Evolutionary conservation across 768 basidiomycete genomes (phyloP).

Genomic region (Glaciozyma antarctica): DNA sequence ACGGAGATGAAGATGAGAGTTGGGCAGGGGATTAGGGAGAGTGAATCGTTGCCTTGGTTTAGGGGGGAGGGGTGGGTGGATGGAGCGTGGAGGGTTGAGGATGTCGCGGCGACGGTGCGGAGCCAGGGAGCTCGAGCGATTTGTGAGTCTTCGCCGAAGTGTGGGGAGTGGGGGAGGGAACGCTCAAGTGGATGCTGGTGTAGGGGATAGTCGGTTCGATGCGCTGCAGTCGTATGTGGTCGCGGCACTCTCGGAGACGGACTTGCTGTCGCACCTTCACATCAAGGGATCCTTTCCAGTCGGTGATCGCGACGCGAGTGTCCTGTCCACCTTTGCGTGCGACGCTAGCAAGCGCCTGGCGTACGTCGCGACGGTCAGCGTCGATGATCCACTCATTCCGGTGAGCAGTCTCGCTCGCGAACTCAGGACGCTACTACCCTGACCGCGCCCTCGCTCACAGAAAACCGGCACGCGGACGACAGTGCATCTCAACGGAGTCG

Average conservation of each 20-base stretch:
- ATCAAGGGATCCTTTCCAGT: slow-evolving; percentile 10
- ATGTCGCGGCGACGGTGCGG: slow-evolving; percentile 9
- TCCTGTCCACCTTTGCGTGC: background rate
- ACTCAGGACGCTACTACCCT: background rate
- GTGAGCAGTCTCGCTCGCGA: slow-evolving; percentile 1
- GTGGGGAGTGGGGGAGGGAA: background rate
- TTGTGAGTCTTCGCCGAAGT: background rate
- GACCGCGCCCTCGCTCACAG: background rate
- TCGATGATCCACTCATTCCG: slow-evolving; percentile 22
- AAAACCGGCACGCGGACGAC: background rate
- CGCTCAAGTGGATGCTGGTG: background rate
- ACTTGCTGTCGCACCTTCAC: slow-evolving; percentile 11
- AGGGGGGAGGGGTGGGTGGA: slow-evolving; percentile 27
- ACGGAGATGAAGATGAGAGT: background rate
- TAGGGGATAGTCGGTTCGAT: slow-evolving; percentile 23
- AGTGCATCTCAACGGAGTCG: slow-evolving; percentile 18
- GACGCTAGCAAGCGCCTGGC: background rate
- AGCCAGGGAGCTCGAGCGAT: background rate
- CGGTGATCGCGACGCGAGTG: slow-evolving; percentile 13
- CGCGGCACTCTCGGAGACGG: slow-evolving; percentile 2
- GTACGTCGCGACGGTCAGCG: slow-evolving; percentile 10
- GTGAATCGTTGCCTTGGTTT: slow-evolving; percentile 22
- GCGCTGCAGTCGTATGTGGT: background rate
- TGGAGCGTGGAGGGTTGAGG: slow-evolving; percentile 19
- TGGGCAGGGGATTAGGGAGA: slow-evolving; percentile 10